phyloP scores from a whole-genome alignment of 345 rosid genomes.

The Euphorbia peplus region DNA sequence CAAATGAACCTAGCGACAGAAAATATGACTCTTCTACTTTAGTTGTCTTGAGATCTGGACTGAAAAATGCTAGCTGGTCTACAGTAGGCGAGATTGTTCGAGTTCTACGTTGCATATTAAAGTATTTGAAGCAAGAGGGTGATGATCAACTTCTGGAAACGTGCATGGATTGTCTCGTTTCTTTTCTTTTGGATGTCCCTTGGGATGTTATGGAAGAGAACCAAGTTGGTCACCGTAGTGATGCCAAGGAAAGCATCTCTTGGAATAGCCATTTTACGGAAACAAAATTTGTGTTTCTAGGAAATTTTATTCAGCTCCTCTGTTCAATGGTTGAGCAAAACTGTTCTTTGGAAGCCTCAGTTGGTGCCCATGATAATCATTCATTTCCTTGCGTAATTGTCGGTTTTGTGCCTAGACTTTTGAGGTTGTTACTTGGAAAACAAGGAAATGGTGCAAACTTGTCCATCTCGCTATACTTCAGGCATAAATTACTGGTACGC shows the following conservation, averaged over 20 bases:
- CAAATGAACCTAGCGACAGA: constrained; percentile 17
- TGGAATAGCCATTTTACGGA: constrained; percentile 16
- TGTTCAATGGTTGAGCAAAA: constrained; percentile 61
- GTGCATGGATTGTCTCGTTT: constrained; percentile 40
- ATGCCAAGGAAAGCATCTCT: neutral
- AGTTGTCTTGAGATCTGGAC: constrained; percentile 34
- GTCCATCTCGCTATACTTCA: constrained; percentile 53
- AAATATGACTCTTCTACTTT: constrained; percentile 23
- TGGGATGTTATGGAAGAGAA: constrained; percentile 47
- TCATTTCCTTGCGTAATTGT: constrained; percentile 33
- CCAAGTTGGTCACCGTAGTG: constrained; percentile 25
- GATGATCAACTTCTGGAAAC: constrained; percentile 42
- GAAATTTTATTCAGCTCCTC: constrained; percentile 64
- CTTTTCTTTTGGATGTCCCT: constrained; percentile 45
- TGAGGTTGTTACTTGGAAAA: constrained; percentile 55
- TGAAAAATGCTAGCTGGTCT: constrained; percentile 55
- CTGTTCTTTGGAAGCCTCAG: constrained; percentile 26
- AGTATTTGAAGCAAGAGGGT: constrained; percentile 53
- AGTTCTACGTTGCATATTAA: constrained; percentile 54
- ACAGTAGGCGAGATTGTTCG: constrained; percentile 47
- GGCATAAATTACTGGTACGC: constrained; percentile 77
- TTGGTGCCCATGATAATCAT: constrained; percentile 32
- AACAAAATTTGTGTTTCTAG: constrained; percentile 44
- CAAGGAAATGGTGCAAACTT: constrained; percentile 30
- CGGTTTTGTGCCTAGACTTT: constrained; percentile 54